These are phyloP conservation scores for Phytophthora litchii DNA, from an alignment of 352 stramenopile genomes.

Conservation along the genomic window DNA sequence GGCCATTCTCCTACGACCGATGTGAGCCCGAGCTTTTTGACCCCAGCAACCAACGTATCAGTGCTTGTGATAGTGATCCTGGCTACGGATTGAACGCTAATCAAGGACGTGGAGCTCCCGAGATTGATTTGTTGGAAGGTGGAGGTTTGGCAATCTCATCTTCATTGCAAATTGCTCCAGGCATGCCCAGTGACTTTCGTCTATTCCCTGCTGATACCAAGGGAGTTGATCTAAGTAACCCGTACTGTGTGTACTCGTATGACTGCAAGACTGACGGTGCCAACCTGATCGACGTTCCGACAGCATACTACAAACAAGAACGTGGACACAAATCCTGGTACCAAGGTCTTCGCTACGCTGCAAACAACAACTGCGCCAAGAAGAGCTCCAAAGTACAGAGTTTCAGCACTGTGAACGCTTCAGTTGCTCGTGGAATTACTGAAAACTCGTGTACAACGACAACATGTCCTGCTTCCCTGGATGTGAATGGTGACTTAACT, in stretches of 20 bases:
- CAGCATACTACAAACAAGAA: slow-evolving; percentile 42
- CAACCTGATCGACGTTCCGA: slow-evolving; percentile 54
- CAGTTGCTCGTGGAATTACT: slow-evolving; percentile 45
- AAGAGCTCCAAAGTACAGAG: slow-evolving; percentile 38
- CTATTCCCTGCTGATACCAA: slow-evolving; percentile 51
- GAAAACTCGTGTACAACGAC: slow-evolving; percentile 47
- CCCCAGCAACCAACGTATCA: slow-evolving; percentile 73
- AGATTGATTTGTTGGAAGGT: slow-evolving; percentile 97
- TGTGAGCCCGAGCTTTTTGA: slow-evolving; percentile 83
- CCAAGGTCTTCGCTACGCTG: slow-evolving; percentile 58
- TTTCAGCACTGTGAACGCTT: slow-evolving; percentile 48
- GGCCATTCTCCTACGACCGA: slow-evolving; percentile 95
- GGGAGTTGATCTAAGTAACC: slow-evolving; percentile 18
- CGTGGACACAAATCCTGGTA: slow-evolving; percentile 69
- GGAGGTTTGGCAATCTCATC: slow-evolving; percentile 82
- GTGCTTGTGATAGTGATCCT: slow-evolving; percentile 89
- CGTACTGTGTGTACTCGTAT: slow-evolving; percentile 55
- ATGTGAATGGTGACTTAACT: slow-evolving; percentile 52
- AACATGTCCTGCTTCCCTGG: slow-evolving; percentile 54
- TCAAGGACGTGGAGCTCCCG: slow-evolving; percentile 88
- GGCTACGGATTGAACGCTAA: slow-evolving; percentile 91
- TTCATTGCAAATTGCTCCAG: slow-evolving; percentile 89
- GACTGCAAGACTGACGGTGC: slow-evolving; percentile 56
- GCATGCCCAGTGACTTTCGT: slow-evolving; percentile 67
- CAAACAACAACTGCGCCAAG: slow-evolving; percentile 61